These are phyloP conservation scores for Coniochaeta ligniaria DNA, from an alignment of 2,329 filamentous ascomycete species.

Conservation along the genomic window DNA sequence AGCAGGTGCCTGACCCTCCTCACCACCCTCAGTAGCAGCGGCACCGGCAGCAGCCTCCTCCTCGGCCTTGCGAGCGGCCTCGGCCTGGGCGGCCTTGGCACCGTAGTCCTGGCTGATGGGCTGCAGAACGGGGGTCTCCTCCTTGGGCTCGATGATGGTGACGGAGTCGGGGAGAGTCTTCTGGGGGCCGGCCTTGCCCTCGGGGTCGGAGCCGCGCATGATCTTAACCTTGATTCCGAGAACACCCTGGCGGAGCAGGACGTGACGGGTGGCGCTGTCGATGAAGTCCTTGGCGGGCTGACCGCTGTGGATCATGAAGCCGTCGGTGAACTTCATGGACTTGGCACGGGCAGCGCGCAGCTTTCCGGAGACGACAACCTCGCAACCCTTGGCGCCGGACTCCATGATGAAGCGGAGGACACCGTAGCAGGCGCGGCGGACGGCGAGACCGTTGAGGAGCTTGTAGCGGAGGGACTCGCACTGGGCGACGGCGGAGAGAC, in stretches of 20 bases:
- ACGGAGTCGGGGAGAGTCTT: constrained; percentile 97
- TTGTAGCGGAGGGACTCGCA: constrained; percentile 99
- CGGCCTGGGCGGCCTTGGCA: constrained; percentile 67
- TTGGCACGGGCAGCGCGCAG: constrained; percentile 98
- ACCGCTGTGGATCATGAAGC: constrained; percentile 99
- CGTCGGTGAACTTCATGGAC: constrained; percentile 99
- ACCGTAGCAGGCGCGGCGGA: constrained; percentile 99
- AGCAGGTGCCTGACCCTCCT: constrained; percentile 38
- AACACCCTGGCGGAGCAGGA: constrained; percentile 98
- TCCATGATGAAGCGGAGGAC: constrained; percentile 99
- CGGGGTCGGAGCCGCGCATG: constrained; percentile 98
- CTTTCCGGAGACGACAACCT: constrained; percentile 99
- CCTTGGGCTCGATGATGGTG: constrained; percentile 99
- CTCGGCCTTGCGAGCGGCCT: constrained; percentile 50
- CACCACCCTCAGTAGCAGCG: constrained; percentile 33
- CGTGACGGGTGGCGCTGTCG: constrained; percentile 96
- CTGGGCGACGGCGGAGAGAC: constrained; percentile 98
- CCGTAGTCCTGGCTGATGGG: constrained; percentile 98
- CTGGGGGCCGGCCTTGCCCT: constrained; percentile 96
- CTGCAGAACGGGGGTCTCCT: constrained; percentile 91
- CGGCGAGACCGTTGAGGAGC: constrained; percentile 98
- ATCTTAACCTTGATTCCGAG: constrained; percentile 99
- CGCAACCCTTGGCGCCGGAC: constrained; percentile 98
- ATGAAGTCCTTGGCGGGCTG: constrained; percentile 99
- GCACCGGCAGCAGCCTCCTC: constrained; percentile 43